A percentile compares a stretch with the other conserved stretches of the same genome.
These are phyloP conservation scores for Ustilaginoidea virens DNA, from an alignment of 2,329 filamentous ascomycete species.

Conservation along the genomic window DNA sequence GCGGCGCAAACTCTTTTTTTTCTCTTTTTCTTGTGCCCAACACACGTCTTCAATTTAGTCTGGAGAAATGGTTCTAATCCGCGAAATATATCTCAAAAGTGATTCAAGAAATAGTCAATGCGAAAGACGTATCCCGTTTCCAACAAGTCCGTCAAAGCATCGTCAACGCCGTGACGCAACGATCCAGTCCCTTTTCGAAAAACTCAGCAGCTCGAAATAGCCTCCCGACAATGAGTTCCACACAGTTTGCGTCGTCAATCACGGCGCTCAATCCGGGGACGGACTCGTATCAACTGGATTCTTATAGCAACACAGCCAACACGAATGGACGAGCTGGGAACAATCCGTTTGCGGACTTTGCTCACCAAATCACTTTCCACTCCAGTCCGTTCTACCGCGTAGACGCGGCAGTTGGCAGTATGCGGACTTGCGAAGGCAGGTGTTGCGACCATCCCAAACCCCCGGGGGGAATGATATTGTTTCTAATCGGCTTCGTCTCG, in stretches of 20 bases:
- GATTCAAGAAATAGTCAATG: constrained; percentile 22
- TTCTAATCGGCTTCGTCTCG: constrained; percentile 6
- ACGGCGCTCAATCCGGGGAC: constrained; percentile 7
- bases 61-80: no score
- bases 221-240: not conserved
- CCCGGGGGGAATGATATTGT: constrained; percentile 14
- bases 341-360: constrained; percentile 7
- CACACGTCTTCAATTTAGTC: no score
- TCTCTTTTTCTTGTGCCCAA: not conserved
- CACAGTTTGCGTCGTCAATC: constrained; percentile 9
- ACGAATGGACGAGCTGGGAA: constrained; percentile 9
- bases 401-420: constrained; percentile 44
- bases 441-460: constrained; percentile 4
- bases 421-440: constrained; percentile 60
- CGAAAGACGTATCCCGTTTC: constrained; percentile 24
- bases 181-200: constrained; percentile 13
- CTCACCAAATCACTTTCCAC: constrained; percentile 30
- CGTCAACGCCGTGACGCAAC: constrained; percentile 15
- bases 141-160: constrained; percentile 29
- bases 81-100: no score
- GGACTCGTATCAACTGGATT: constrained; percentile 5
- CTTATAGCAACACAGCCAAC: constrained; percentile 5
- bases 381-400: constrained; percentile 76
- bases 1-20: not conserved
- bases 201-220: constrained; percentile 4